phyloP scores from a whole-genome alignment of 225 moss, liverwort and hornwort genomes.

The Bryum argenteum region DNA sequence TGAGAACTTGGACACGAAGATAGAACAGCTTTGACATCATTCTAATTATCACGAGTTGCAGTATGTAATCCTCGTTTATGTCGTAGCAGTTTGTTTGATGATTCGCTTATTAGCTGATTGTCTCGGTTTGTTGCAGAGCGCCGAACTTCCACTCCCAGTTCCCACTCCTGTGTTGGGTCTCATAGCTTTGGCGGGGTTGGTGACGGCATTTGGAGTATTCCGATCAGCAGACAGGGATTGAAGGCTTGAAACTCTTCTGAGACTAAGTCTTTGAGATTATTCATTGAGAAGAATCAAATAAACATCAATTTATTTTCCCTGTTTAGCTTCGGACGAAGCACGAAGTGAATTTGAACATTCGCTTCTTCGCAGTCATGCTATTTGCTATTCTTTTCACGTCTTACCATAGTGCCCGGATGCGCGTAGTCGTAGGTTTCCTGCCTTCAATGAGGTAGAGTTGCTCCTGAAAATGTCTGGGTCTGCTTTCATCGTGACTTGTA shows the following conservation, averaged over 20 bases:
- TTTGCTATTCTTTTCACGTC: no score
- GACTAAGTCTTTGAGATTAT: background rate
- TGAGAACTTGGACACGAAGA: background rate
- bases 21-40: no score
- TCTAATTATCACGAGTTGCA: background rate
- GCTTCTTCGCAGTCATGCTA: background rate
- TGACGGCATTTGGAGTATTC: constrained; percentile 63
- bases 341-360: background rate
- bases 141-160: constrained; percentile 43
- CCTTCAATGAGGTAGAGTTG: no score
- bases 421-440: no score
- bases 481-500: background rate
- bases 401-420: no score
- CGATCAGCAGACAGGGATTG: constrained; percentile 45
- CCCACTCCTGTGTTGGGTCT: constrained; percentile 47
- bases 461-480: background rate
- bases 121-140: constrained; percentile 44
- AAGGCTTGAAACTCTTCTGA: constrained; percentile 11
- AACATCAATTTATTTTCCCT: background rate
- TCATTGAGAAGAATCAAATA: background rate
- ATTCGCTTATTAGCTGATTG: constrained; percentile 23
- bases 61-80: background rate
- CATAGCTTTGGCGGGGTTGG: constrained; percentile 48
- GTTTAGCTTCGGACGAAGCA: background rate
- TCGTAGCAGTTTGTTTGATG: background rate